Evolutionary conservation across 306 rosid genomes (phyloP).

Genomic region (Castanopsis chinensis): DNA sequence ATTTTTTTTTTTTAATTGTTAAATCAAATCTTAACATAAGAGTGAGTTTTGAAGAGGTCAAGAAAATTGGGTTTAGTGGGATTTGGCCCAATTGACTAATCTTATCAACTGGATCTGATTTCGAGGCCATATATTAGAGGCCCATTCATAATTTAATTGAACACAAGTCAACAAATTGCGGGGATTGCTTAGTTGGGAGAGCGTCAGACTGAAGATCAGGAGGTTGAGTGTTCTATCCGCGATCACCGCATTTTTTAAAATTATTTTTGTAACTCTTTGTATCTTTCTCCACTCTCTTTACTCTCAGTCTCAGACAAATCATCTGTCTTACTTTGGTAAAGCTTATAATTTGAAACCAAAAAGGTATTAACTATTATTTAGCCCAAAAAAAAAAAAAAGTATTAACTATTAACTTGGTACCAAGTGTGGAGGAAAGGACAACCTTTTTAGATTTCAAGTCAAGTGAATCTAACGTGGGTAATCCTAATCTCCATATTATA

Average conservation of each 20-base stretch:
- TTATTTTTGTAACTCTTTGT: no score
- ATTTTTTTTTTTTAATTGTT: neutral
- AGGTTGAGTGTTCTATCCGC: conserved; percentile 4
- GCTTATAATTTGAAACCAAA: conserved; percentile 35
- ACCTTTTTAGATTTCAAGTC: conserved; percentile 30
- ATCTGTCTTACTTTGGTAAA: neutral
- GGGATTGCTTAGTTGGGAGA: conserved; percentile 32
- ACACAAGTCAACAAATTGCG: neutral
- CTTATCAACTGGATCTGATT: no score
- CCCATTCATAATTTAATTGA: no score
- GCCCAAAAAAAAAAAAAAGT: neutral
- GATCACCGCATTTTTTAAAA: neutral
- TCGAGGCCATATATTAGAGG: no score
- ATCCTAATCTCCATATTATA: neutral
- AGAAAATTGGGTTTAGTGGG: no score
- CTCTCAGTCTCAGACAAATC: neutral
- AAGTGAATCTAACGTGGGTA: conserved; percentile 34
- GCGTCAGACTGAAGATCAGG: conserved; percentile 9
- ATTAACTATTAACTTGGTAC: conserved; percentile 29
- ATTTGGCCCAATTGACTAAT: no score
- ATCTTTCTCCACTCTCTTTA: neutral
- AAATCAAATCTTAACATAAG: neutral
- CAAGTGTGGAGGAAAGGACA: conserved; percentile 41
- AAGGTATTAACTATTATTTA: conserved; percentile 14
- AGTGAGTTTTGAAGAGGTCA: neutral